These are phyloP conservation scores for Castanea sativa DNA, from an alignment of 306 rosid genomes.

Conservation along the genomic window DNA sequence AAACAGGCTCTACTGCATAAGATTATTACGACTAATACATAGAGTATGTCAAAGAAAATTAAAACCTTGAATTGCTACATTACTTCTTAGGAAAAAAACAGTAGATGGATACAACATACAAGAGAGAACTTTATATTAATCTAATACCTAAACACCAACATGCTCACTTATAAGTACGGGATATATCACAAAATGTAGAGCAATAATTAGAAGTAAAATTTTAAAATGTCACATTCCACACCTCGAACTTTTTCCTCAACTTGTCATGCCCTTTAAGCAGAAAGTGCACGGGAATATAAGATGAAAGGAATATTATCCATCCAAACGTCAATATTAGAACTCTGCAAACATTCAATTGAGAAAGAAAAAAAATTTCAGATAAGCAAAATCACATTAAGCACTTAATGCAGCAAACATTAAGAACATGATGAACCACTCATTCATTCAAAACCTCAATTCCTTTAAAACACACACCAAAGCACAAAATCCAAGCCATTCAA, in stretches of 20 bases:
- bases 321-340: slow-evolving; percentile 76
- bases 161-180: neutral
- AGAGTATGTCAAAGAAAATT: too few species aligned
- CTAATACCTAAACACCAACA: neutral
- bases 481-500: neutral
- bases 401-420: slow-evolving; percentile 5
- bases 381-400: neutral
- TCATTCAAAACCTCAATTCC: neutral
- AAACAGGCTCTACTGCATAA: neutral
- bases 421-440: too few species aligned
- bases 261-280: slow-evolving; percentile 69
- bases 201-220: neutral
- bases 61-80: neutral
- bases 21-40: too few species aligned
- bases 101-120: neutral
- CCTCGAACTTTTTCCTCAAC: slow-evolving; percentile 81
- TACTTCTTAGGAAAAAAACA: neutral
- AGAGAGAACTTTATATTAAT: neutral
- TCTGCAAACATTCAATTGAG: slow-evolving; percentile 50
- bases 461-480: neutral
- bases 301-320: slow-evolving; percentile 90
- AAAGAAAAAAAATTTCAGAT: neutral
- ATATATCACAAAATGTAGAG: neutral
- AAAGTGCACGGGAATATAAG: slow-evolving; percentile 77
- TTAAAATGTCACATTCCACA: slow-evolving; percentile 33